A percentile compares a stretch with the other conserved stretches of the same genome.
phyloP scores from a whole-genome alignment of 257 asterid genomes.

The Solanum pinnatisectum region DNA sequence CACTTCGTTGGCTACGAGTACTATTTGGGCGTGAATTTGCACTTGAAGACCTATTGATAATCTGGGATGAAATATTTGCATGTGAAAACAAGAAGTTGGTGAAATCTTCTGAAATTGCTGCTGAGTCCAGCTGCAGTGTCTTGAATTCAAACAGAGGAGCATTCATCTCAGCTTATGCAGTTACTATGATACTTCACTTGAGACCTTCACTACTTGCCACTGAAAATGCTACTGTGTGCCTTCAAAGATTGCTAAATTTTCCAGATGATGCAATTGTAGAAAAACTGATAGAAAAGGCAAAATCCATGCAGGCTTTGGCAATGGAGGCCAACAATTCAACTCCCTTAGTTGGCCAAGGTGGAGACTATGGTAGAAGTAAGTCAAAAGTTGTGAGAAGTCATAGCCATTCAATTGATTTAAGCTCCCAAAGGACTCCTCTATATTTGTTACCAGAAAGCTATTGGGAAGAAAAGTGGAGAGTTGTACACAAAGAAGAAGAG shows the following conservation, averaged over 20 bases:
- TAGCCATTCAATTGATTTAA: not conserved
- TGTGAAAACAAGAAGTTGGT: not conserved
- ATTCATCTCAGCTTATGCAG: not conserved
- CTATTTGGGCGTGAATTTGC: not conserved
- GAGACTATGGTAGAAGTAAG: not conserved
- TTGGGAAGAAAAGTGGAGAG: not conserved
- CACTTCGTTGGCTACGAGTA: not conserved
- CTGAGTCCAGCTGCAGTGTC: not conserved
- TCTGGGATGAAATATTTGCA: not conserved
- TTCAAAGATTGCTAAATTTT: not conserved
- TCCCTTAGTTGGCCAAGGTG: not conserved
- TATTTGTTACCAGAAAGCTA: not conserved
- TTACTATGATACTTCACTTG: not conserved
- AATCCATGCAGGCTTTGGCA: not conserved
- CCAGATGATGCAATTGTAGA: not conserved
- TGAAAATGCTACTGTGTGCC: not conserved
- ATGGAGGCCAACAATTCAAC: not conserved
- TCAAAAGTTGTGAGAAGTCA: not conserved
- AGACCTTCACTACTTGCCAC: not conserved
- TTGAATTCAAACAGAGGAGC: not conserved
- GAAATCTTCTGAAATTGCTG: not conserved
- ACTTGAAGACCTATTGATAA: not conserved
- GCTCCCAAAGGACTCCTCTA: not conserved
- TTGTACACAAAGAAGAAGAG: not conserved
- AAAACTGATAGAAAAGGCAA: not conserved